Conservation (phyloP, 306 rosid genomes). For the Lotus japonicus region DNA sequence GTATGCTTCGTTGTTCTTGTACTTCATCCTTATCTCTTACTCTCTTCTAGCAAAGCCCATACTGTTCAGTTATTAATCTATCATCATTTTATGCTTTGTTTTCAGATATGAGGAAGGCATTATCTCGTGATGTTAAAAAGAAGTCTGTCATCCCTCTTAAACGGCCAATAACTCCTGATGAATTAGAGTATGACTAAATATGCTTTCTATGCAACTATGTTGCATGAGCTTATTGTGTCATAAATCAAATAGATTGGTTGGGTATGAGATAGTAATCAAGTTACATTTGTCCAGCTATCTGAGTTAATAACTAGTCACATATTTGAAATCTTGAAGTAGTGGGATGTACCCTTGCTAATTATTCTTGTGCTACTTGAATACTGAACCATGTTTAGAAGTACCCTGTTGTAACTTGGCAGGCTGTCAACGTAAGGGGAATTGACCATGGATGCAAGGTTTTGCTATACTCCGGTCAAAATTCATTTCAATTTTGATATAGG, state of each 20-base stretch:
- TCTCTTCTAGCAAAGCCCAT: background rate
- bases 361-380: background rate
- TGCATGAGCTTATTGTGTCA: constrained; percentile 14
- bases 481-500: no score
- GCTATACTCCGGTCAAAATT: no score
- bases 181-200: constrained; percentile 82
- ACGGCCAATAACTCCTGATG: constrained; percentile 92
- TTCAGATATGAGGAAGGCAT: constrained; percentile 98
- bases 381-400: background rate
- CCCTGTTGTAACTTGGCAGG: background rate
- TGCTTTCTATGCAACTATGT: constrained; percentile 21
- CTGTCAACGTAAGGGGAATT: background rate
- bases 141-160: constrained; percentile 93
- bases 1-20: constrained; percentile 35
- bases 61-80: background rate
- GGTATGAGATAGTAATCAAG: constrained; percentile 3
- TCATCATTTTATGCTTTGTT: constrained; percentile 10
- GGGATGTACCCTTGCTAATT: constrained; percentile 9
- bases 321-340: background rate
- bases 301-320: background rate
- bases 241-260: constrained; percentile 10
- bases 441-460: no score
- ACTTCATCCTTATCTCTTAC: background rate
- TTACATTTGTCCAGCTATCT: background rate
- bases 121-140: constrained; percentile 87